Base-by-base conservation (phyloP, 495 filamentous ascomycete species). In the Neurospora discreta region DNA sequence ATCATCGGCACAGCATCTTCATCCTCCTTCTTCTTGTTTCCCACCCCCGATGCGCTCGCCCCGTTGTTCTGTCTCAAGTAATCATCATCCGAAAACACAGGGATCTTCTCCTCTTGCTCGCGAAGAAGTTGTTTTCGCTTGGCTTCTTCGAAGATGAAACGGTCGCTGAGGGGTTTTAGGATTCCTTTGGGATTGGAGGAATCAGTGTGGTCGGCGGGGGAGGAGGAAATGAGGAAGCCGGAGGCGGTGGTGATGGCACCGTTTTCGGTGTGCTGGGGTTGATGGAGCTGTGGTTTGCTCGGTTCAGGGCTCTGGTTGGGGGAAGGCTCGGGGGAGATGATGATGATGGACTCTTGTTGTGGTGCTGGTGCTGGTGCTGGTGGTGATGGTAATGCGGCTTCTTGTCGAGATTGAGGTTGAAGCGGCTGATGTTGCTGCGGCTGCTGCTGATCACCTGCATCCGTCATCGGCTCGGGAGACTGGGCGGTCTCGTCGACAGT, bases 1-100 rank as follows among this genome's bases (percentile, higher is more conserved):
- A 95, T 95, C 40, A 86, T 78, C 30, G 90, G 89, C 36, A 82
- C 80, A 3, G 84, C 85, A 20, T 88, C 86, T 43, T 87, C 84
- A 38, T 81, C 81, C 52, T 83, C 75, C 69, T 76, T 75, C 70
- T 80, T 76, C 1, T 74, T 76, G 18, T 43, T 42, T 18, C 41
- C 41, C 42, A 8, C 18, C 15, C 41, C 41, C 41, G 5, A 15
- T 10, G 77, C 78, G 5, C 75, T 74, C 9, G 76, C 68, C 20
- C 44, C 20, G 5, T 52, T 52, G 4, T 60, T 26, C 5, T 26
- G 23, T 8, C 30, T 13, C 44, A 23, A 39, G 26, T 75, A 73
- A 15, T 74, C 68, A 60, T 77, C 76, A 16, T 69, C 71, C 26
- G 75, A 71, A 33, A 76, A 76, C n/a, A 83, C 82, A 11, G 82